These are phyloP conservation scores for Sarocladiaceae sp. DNA, from an alignment of 2,329 filamentous ascomycete genomes.

Conservation along the genomic window DNA sequence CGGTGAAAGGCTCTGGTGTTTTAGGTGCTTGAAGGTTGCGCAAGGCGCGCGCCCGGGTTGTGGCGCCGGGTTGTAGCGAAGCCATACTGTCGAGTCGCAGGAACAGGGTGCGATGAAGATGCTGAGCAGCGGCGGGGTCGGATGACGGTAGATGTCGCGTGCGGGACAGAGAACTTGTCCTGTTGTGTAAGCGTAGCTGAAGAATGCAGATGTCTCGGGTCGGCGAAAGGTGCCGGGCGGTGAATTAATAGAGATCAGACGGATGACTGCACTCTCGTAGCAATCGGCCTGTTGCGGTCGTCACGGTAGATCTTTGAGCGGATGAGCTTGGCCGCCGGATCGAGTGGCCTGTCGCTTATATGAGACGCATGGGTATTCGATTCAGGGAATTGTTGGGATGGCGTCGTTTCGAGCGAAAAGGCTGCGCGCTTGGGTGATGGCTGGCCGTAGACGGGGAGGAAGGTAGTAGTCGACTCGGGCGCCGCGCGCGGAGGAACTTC, in stretches of 20 bases:
- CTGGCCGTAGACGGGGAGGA: no score
- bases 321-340: background rate
- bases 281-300: no score
- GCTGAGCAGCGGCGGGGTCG: no score
- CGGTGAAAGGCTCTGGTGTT: constrained; percentile 46
- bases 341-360: background rate
- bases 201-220: no score
- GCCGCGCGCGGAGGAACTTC: background rate
- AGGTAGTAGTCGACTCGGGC: no score
- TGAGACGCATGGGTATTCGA: background rate
- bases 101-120: no score
- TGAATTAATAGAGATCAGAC: no score
- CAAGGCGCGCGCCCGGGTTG: constrained; percentile 38
- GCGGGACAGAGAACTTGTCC: no score
- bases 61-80: constrained; percentile 37
- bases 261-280: no score
- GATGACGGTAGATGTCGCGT: no score
- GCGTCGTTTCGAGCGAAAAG: background rate
- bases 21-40: constrained; percentile 33
- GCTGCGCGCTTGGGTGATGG: background rate
- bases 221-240: no score
- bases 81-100: constrained; percentile 32
- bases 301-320: background rate
- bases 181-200: no score
- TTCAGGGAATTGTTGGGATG: background rate